A percentile compares a stretch with the other conserved stretches of the same genome.
phyloP scores from a whole-genome alignment of 371 early-diverging fungal genomes.

The Mucor lusitanicus region DNA sequence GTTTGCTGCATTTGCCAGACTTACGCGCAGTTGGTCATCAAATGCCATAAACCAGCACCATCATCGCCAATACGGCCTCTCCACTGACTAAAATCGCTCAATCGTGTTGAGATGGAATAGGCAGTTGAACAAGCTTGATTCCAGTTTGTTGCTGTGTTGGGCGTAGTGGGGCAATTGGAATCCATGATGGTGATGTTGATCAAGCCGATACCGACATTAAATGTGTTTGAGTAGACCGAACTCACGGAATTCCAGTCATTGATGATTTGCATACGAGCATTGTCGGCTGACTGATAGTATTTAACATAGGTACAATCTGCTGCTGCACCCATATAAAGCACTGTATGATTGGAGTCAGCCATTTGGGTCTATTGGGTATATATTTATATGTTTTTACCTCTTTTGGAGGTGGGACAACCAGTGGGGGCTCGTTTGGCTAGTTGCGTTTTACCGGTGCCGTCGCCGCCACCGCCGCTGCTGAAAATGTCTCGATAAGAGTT shows the following conservation, averaged over 20 bases:
- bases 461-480: neutral
- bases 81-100: constrained; percentile 92
- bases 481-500: neutral
- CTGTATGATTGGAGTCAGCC: neutral
- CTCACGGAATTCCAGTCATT: constrained; percentile 79
- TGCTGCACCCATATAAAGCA: constrained; percentile 45
- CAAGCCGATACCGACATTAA: constrained; percentile 88
- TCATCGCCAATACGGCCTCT: constrained; percentile 68
- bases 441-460: too few species aligned
- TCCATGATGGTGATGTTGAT: constrained; percentile 79
- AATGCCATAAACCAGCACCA: constrained; percentile 93
- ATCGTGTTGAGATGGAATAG: constrained; percentile 75
- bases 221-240: constrained; percentile 81
- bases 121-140: constrained; percentile 75
- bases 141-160: constrained; percentile 56
- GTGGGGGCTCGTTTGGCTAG: constrained; percentile 38
- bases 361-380: neutral
- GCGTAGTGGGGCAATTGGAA: constrained; percentile 57
- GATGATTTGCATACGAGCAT: constrained; percentile 74
- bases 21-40: constrained; percentile 88
- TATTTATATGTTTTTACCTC: constrained; percentile 27
- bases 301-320: constrained; percentile 82
- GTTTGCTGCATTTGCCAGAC: too few species aligned
- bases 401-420: constrained; percentile 47
- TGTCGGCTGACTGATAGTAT: constrained; percentile 54